These are phyloP conservation scores for Fraxinus platypoda DNA, from an alignment of 305 asterid genomes.

Conservation along the genomic window DNA sequence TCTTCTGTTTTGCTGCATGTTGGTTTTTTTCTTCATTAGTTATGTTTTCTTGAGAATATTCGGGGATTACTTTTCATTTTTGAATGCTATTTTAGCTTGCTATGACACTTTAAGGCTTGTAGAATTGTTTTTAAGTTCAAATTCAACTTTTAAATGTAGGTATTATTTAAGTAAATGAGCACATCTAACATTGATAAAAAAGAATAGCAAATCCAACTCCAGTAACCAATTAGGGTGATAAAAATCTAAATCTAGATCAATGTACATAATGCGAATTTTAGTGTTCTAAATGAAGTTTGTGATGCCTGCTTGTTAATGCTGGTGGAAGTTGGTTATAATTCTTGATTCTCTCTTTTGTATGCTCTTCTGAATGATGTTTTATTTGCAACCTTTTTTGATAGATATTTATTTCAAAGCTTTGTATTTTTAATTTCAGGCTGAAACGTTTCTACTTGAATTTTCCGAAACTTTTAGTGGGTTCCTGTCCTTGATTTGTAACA, in stretches of 20 bases:
- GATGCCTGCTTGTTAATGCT: neutral
- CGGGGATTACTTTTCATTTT: neutral
- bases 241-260: neutral
- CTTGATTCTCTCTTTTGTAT: neutral
- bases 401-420: neutral
- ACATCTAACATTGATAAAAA: neutral
- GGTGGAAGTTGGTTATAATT: neutral
- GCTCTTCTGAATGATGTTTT: neutral
- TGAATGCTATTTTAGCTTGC: neutral
- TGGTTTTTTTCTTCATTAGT: slow-evolving; percentile 2
- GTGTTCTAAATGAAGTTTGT: neutral
- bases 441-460: neutral
- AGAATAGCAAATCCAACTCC: neutral
- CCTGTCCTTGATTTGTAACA: neutral
- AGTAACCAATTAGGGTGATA: neutral
- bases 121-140: neutral
- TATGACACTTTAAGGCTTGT: neutral
- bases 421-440: neutral
- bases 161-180: neutral
- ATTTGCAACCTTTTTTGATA: neutral
- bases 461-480: neutral
- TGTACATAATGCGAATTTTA: neutral
- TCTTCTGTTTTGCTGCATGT: neutral
- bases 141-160: neutral
- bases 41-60: neutral